phyloP scores from a whole-genome alignment of 2,329 filamentous ascomycete genomes.

The Alternaria sp. region DNA sequence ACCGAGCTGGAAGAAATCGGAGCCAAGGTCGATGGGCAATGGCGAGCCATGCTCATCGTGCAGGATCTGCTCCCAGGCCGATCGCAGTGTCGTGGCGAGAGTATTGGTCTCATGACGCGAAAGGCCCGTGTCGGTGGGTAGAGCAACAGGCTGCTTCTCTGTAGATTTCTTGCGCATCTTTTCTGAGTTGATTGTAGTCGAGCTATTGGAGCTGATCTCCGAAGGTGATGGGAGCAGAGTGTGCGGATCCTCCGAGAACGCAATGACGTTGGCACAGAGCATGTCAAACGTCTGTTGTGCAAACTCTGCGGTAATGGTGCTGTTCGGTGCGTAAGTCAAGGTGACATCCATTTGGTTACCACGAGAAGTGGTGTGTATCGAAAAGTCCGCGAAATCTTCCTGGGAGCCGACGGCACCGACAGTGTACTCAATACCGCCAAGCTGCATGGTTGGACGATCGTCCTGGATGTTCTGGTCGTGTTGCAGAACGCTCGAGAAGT shows the following conservation, averaged over 20 bases:
- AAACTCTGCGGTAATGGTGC: conserved; percentile 62
- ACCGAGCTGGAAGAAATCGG: conserved; percentile 48
- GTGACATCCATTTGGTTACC: conserved; percentile 40
- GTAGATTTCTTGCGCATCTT: conserved; percentile 34
- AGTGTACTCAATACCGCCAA: conserved; percentile 48
- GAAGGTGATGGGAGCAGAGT: conserved; percentile 40
- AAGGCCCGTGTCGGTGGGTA: conserved; percentile 42
- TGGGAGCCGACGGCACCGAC: conserved; percentile 43
- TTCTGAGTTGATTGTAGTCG: conserved; percentile 35
- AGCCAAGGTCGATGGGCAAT: conserved; percentile 31
- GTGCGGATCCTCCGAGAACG: conserved; percentile 41
- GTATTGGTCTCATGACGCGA: conserved; percentile 34
- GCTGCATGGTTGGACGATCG: conserved; percentile 59
- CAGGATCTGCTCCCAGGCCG: conserved; percentile 45
- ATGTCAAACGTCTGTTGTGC: conserved; percentile 58
- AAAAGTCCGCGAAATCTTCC: conserved; percentile 49
- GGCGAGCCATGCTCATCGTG: conserved; percentile 37
- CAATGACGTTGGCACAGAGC: conserved; percentile 40
- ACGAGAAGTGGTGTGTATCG: conserved; percentile 39
- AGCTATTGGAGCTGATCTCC: conserved; percentile 37
- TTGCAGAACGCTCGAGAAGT: conserved; percentile 47
- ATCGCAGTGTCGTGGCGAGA: conserved; percentile 37
- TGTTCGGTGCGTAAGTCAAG: conserved; percentile 46
- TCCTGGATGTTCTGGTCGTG: conserved; percentile 46
- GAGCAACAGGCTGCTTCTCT: conserved; percentile 35